phyloP scores from a whole-genome alignment of 75 land plant genomes.

The Selaginella moellendorffii region DNA sequence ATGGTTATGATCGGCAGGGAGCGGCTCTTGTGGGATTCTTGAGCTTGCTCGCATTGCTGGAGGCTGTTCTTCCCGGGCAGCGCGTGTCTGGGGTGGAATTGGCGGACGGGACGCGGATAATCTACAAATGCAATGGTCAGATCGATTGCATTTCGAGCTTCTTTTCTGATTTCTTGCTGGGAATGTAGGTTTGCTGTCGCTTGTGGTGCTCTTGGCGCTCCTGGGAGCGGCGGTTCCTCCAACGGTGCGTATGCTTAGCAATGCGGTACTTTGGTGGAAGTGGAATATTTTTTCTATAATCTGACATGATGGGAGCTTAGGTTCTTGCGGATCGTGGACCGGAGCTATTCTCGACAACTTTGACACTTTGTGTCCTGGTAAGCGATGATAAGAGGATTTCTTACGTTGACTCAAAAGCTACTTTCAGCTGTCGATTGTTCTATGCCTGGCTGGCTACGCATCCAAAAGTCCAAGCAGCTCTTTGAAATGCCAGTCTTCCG shows the following conservation, averaged over 20 bases:
- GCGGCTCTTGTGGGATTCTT: constrained; percentile 10
- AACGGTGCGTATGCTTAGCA: constrained; percentile 35
- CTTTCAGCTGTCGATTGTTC: constrained; percentile 40
- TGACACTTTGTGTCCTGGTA: constrained; percentile 51
- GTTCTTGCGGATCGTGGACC: constrained; percentile 56
- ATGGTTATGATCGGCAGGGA: neutral
- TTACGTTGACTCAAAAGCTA: neutral
- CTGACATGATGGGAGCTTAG: constrained; percentile 25
- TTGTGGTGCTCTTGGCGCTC: neutral
- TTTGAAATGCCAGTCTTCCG: constrained; percentile 38
- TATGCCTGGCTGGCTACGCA: constrained; percentile 34
- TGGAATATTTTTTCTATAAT: neutral
- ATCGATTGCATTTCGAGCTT: too few relatives aligned
- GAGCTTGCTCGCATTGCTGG: constrained; percentile 31
- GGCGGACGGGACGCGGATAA: constrained; percentile 50
- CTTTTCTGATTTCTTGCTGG: too few relatives aligned
- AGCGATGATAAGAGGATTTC: too few relatives aligned
- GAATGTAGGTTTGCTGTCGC: neutral
- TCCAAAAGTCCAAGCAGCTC: constrained; percentile 47
- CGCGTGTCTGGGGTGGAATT: constrained; percentile 47
- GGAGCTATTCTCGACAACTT: constrained; percentile 46
- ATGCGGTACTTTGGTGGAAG: neutral
- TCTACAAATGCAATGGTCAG: constrained; percentile 79
- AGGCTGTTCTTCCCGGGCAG: constrained; percentile 57
- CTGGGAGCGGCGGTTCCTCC: neutral